Conservation (phyloP, 139 green algal genomes). For the Volvox africanus region DNA sequence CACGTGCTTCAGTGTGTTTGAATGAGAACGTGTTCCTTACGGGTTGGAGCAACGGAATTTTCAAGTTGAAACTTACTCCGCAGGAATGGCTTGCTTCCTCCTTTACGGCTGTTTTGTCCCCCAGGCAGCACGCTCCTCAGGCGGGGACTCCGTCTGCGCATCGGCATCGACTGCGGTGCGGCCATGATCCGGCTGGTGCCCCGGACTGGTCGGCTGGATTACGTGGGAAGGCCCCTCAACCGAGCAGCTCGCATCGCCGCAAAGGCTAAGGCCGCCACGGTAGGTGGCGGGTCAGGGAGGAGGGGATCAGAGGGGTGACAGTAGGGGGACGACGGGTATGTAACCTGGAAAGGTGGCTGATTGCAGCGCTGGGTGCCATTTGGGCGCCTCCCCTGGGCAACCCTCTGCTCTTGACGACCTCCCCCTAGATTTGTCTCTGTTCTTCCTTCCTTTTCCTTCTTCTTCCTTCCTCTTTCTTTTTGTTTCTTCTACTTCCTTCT, state of each 20-base stretch:
- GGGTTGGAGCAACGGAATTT: too few relatives aligned
- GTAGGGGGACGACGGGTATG: not conserved
- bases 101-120: not conserved
- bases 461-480: not conserved
- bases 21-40: too few relatives aligned
- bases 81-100: too few relatives aligned
- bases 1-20: too few relatives aligned
- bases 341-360: too few relatives aligned
- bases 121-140: slow-evolving; percentile 5
- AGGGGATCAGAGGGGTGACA: not conserved
- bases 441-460: not conserved
- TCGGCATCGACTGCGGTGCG: slow-evolving; percentile 36
- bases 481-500: not conserved
- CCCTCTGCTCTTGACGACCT: too few relatives aligned
- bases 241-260: slow-evolving; percentile 39
- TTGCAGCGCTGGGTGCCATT: too few relatives aligned
- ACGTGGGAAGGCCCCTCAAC: slow-evolving; percentile 41
- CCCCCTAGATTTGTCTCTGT: too few relatives aligned
- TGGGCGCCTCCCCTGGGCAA: too few relatives aligned
- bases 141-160: slow-evolving; percentile 30
- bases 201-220: slow-evolving; percentile 34
- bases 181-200: slow-evolving; percentile 40
- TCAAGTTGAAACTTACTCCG: too few relatives aligned
- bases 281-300: not conserved
- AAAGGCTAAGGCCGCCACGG: slow-evolving; percentile 40